Evolutionary conservation across 768 basidiomycete genomes (phyloP), one percentile per base, ranked within the genome.

Genomic region (Tephrocybe rancida): DNA sequence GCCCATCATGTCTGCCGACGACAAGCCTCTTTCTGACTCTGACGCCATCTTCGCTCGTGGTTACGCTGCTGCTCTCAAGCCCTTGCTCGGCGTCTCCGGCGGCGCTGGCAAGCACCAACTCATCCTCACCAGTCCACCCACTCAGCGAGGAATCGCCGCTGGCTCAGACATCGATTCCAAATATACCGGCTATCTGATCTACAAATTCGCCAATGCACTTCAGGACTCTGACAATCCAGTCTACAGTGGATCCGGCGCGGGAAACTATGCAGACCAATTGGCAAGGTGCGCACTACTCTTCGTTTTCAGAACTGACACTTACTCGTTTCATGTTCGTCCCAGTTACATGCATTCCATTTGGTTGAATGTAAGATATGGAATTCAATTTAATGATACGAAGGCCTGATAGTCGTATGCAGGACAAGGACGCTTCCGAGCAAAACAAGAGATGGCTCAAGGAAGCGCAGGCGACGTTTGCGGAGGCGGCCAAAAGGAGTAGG

Each of bases 41-140:
- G 52, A 46, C 44, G 34, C 32, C 45, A 46, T 54, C 52, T 54
- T 48, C n/a, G 53, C 45, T n/a, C 53, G 34, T 27, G 53, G 37
- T 8, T 48, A 54, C 42, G 45, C 44, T 7, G 22, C 16, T 48
- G 46, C 46, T 30, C 16, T 48, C 35, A 54, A 48, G n/a, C 38
- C 22, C 29, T 49, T 41, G 42, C 39, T 54, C 25, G 46, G 39
- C 37, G 18, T 48, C 26, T 47, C 49, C 29, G 9, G 38, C 11
- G 53, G 42, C 29, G 53, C 41, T 48, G 53, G 53, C 32, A 26
- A 48, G 6, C 27, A 47, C 24, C 14, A 11, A 29, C 13, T 22
- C 45, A 48, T 54, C 53, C 37, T 38, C 18, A 54, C 53, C 16
- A 54, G 53, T 18, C 53, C 53, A 14, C 27, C 32, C 46, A 49